Evolutionary conservation across 306 rosid genomes (phyloP), one percentile per base, ranked within the genome.

Genomic region (Quercus suber): DNA sequence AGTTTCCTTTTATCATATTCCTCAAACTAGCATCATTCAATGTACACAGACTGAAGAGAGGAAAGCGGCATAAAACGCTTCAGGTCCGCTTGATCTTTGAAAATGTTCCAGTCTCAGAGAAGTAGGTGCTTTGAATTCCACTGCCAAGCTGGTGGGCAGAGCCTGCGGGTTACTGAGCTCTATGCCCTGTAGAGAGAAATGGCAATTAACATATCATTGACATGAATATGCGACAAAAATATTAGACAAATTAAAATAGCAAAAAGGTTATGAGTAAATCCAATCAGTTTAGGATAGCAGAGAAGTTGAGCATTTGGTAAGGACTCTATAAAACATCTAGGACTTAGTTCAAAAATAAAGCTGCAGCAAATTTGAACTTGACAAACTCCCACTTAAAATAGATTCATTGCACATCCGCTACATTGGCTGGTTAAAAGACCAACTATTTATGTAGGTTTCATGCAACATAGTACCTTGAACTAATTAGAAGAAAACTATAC

Each of bases 111-210:
- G n/a, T n/a, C n/a, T n/a, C n/a, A n/a, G n/a, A n/a, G n/a, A n/a
- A n/a, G n/a, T n/a, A n/a, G n/a, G n/a, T n/a, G n/a, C 90, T 90
- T 95, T 93, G 99, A 65, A 94, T 91, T 84, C 99, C 99, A 74
- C 91, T 82, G 27, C 98, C 99, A 82, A 95, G 94, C 86, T 92
- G 99, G 84, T 94, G 94, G 23, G 90, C 91, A 84, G 97, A 74
- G 97, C 99, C 87, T 95, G 98, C 53, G 98, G 99, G 83, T 95
- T 95, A 10, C 97, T 72, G 59, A 95, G 96, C 88, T 95, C 98
- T 60, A 93, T 95, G 18, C 99, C 99, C 98, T 95, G 91, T 35
- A 82, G 14, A 76, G 31, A 15, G 59, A 67, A 45, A 31, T 14
- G 17, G n/a, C 65, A 2, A 35, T 15, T 70, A n/a, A 41, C 12